Evolutionary conservation across 305 asterid species (phyloP), one percentile per base, ranked within the genome.

Genomic region (Fraxinus paxiana): DNA sequence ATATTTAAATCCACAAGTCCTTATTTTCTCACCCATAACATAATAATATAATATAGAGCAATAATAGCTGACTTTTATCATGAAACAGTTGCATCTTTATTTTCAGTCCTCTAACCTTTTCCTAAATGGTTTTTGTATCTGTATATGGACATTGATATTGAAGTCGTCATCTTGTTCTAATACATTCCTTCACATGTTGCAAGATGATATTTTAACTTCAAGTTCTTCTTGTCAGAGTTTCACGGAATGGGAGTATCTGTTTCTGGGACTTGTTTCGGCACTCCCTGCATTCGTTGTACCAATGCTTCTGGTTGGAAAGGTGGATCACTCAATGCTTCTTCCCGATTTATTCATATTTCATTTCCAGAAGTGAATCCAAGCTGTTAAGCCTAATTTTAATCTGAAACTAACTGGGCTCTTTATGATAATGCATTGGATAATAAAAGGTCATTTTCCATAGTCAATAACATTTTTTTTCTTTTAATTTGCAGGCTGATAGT

Each of bases 181-280:
- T 28, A 26, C 30, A 48, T 22, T 15, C 38, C 20, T 12, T 7
- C 22, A 30, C 38, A 18, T 69, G 24, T 51, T 5, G 20, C 71
- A 17, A 1, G 76, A 79, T 18, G 35, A n/a, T 18, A 34, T 65
- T 51, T 73, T 22, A 51, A 77, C 73, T 31, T 78, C 24, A n/a
- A 74, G 51, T 56, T 35, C 46, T n/a, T 73, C 59, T 83, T 73
- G 77, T 33, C 92, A 92, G 93, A 85, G 80, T 71, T 91, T 93
- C 85, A 89, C 89, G 3, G 97, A 92, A 80, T 90, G 85, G 97
- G 97, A 93, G 82, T 93, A 93, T 87, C 90, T 93, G 13, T 48
- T 87, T 63, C 69, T 90, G 51, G 97, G 93, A 78, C 97, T 93
- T 82, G 77, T 90, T 86, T 93, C 97, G 26, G 93, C 93, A 72